Percentiles rank a stretch among this genome's conserved stretches.
Evolutionary conservation across 257 asterid genomes (phyloP).

Genomic region (Plantago ovata): DNA sequence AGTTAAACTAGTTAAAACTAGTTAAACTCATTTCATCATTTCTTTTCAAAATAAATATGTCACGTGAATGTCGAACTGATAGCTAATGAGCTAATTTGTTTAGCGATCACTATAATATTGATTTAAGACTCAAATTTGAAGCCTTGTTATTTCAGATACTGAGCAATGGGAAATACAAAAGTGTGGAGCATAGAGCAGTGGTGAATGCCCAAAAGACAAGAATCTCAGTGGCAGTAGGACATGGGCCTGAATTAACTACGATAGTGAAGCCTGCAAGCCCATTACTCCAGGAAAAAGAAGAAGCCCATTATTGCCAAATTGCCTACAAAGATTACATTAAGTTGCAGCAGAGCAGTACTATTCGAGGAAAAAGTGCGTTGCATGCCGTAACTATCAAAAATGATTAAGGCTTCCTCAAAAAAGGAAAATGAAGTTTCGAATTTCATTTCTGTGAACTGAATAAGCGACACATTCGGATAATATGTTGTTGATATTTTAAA

Average conservation of each 20-base stretch:
- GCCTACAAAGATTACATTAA: slow-evolving; percentile 35
- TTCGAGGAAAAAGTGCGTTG: slow-evolving; percentile 40
- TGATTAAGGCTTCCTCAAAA: not conserved
- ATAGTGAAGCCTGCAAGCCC: slow-evolving; percentile 31
- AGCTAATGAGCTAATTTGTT: not conserved
- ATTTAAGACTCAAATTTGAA: too few relatives aligned
- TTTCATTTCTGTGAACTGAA: not conserved
- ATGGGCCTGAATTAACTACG: slow-evolving; percentile 35
- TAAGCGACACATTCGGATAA: not conserved
- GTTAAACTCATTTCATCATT: too few relatives aligned
- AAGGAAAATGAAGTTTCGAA: too few relatives aligned
- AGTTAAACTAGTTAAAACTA: too few relatives aligned
- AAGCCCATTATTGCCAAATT: slow-evolving; percentile 24
- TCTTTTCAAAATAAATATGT: too few relatives aligned
- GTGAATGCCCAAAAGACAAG: slow-evolving; percentile 36
- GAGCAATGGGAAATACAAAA: slow-evolving; percentile 60
- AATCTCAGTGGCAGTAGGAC: slow-evolving; percentile 49
- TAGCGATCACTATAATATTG: too few relatives aligned
- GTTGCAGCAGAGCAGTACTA: slow-evolving; percentile 35
- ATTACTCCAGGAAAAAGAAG: slow-evolving; percentile 18
- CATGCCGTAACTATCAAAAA: slow-evolving; percentile 18
- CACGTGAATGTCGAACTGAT: not conserved
- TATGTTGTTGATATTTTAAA: too few relatives aligned
- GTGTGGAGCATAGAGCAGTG: slow-evolving; percentile 53
- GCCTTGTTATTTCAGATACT: too few relatives aligned